Conservation (phyloP, 805 yeast species). For the Pachysolen tannophilus region DNA sequence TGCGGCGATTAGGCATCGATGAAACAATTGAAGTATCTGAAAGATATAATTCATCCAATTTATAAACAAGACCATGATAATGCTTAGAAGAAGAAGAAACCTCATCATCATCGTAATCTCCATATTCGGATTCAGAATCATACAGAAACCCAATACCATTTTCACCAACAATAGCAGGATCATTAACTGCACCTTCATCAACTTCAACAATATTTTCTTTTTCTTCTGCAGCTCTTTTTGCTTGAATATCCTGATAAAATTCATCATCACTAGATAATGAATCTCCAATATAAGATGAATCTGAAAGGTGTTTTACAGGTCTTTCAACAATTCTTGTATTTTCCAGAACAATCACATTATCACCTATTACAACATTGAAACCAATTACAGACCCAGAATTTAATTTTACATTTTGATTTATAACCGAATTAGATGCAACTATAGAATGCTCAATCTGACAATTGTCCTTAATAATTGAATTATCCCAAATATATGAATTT, state of each 20-base stretch:
- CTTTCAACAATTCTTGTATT: conserved; percentile 45
- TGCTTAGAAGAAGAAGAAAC: conserved; percentile 23
- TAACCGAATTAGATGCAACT: conserved; percentile 54
- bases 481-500: conserved; percentile 85
- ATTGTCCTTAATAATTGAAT: conserved; percentile 63
- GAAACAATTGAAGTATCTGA: conserved; percentile 51
- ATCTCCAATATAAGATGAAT: conserved; percentile 17
- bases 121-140: conserved; percentile 26
- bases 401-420: conserved; percentile 45
- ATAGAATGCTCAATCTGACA: conserved; percentile 53
- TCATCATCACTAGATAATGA: conserved; percentile 24
- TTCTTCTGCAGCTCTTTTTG: background rate
- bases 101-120: conserved; percentile 40
- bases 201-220: conserved; percentile 1
- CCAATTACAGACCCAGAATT: conserved; percentile 77
- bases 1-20: conserved; percentile 20
- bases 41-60: conserved; percentile 33
- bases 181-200: conserved; percentile 10
- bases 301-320: conserved; percentile 27
- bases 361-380: conserved; percentile 59
- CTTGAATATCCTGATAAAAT: no score
- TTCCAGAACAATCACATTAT: conserved; percentile 36
- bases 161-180: conserved; percentile 32
- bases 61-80: conserved; percentile 34
- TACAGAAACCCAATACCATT: conserved; percentile 44